Evolutionary conservation across 2,329 filamentous ascomycete genomes (phyloP), one percentile per base, ranked within the genome.

Genomic region (Diaporthe sp.): DNA sequence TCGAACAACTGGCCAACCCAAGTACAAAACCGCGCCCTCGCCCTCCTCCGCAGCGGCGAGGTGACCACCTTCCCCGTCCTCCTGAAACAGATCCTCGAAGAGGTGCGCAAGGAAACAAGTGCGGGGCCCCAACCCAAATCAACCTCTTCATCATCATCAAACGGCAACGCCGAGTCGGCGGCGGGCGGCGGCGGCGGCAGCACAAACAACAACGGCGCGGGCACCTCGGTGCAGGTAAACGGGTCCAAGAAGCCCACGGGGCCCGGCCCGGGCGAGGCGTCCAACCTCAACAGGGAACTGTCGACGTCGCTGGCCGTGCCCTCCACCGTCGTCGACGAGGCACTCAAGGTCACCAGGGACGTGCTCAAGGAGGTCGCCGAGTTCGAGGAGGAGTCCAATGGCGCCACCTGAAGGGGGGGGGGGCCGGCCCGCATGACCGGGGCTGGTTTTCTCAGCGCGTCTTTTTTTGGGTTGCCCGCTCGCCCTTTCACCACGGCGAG

Each of bases 1-100:
- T 81, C 85, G 6, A 84, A 87, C 76, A 91, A 93, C 85, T 93
- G 91, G 91, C 90, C 91, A 2, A 91, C 91, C 15, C 79, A 84
- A 65, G 84, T 93, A 76, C 89, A 92, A 78, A 82, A 84, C 71
- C 90, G 92, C 82, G 91, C 91, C 51, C 86, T 92, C 44, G 77
- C 86, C 27, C 88, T 92, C 77, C 87, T 92, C 32, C 91, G 91
- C 76, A 88, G 86, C 58, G 90, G 90, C 81, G 88, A 92, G 75
- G 86, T 87, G 65, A 87, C 86, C 30, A 91, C 88, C 7, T 92
- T 92, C 80, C 90, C 90, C 2, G 86, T 85, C n/a, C 88, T 92
- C 39, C 86, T 93, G 75, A 83, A 85, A 70, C 89, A 88, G 75
- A 88, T 93, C 27, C 84, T 93, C 78, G 89, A 92, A 74, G 91